A percentile compares a stretch with the other conserved stretches of the same genome.
Conservation (phyloP, 495 filamentous ascomycete species). For the Penicillium alfredii region DNA sequence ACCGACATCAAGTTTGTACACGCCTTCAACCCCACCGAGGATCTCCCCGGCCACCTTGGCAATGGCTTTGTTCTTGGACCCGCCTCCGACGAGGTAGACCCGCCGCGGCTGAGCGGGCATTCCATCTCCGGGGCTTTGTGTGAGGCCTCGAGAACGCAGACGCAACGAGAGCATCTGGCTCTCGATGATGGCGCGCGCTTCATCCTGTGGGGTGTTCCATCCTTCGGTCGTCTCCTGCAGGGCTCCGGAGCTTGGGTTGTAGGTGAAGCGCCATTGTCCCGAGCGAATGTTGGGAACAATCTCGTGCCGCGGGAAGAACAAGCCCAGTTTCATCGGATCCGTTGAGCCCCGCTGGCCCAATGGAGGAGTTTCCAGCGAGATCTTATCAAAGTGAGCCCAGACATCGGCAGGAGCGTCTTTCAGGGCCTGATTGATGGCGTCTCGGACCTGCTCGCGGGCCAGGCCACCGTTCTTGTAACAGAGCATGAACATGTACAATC, state of each 20-base stretch:
- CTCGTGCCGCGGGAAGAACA: constrained; percentile 92
- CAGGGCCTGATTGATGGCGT: constrained; percentile 52
- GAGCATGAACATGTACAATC: constrained; percentile 97
- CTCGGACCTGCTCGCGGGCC: constrained; percentile 81
- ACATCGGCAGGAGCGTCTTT: constrained; percentile 37
- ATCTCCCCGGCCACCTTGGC: constrained; percentile 75
- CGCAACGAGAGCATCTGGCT: constrained; percentile 87
- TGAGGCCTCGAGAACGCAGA: constrained; percentile 70
- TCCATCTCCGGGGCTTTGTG: constrained; percentile 45
- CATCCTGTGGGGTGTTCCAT: constrained; percentile 54
- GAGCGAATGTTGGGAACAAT: constrained; percentile 85
- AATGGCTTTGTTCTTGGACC: constrained; percentile 81
- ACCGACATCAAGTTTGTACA: constrained; percentile 89
- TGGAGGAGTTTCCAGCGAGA: constrained; percentile 56
- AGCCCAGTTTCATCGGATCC: constrained; percentile 69
- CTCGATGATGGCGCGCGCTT: constrained; percentile 87
- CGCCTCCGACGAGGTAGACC: constrained; percentile 91
- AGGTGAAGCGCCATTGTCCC: constrained; percentile 80
- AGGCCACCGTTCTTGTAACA: constrained; percentile 98
- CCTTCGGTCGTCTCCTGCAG: constrained; percentile 41
- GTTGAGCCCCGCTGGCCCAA: constrained; percentile 50
- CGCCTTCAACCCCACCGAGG: constrained; percentile 79
- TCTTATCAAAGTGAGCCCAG: constrained; percentile 75
- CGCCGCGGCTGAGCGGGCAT: constrained; percentile 80
- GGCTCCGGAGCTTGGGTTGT: constrained; percentile 36